A percentile compares a stretch with the other conserved stretches of the same genome.
Conservation (phyloP, 768 basidiomycete genomes). For the Panaeolus papilionaceus region DNA sequence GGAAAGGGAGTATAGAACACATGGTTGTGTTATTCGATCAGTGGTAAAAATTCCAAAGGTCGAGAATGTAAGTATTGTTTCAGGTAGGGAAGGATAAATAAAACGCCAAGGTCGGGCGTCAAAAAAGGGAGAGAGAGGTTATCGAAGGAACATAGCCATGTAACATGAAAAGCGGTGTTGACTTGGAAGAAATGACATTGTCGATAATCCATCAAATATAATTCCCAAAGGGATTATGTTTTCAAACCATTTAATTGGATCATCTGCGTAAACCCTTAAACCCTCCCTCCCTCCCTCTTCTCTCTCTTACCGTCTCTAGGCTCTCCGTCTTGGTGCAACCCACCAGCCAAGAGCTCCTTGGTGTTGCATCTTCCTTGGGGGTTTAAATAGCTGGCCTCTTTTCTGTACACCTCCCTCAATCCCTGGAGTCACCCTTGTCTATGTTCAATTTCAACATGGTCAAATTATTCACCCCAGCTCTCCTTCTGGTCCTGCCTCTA, state of each 20-base stretch:
- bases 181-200: no score
- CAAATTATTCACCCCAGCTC: constrained; percentile 30
- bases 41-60: not conserved
- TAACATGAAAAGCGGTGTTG: not conserved
- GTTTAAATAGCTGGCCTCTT: constrained; percentile 7
- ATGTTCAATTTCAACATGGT: constrained; percentile 16
- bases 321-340: not conserved
- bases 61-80: not conserved
- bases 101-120: no score
- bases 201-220: not conserved
- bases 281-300: not conserved
- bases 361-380: constrained; percentile 7
- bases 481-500: constrained; percentile 33
- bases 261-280: not conserved
- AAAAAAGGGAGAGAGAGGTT: no score
- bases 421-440: not conserved
- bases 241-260: not conserved
- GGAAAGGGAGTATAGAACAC: not conserved
- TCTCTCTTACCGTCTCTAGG: not conserved
- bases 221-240: not conserved
- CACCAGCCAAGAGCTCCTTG: constrained; percentile 1
- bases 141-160: not conserved
- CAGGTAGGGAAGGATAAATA: not conserved
- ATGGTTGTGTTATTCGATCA: not conserved
- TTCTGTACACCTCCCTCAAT: constrained; percentile 2